phyloP scores from a whole-genome alignment of 2,329 filamentous ascomycete genomes.

The Exophiala bonariae region DNA sequence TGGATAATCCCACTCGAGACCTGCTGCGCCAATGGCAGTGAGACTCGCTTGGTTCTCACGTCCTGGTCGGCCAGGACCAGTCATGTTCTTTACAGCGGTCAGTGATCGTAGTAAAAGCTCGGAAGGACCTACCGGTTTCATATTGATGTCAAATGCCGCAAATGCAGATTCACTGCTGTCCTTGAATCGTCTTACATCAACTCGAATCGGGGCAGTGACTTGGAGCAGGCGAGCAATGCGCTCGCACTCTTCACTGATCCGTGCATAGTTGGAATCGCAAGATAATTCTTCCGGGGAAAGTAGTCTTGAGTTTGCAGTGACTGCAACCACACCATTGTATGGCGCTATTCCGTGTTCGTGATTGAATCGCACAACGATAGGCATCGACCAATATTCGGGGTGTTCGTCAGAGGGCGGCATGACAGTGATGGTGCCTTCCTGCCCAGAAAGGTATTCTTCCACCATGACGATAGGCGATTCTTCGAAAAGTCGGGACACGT shows the following conservation, averaged over 20 bases:
- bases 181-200: conserved; percentile 46
- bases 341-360: conserved; percentile 50
- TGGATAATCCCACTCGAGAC: conserved; percentile 45
- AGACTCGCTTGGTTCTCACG: conserved; percentile 51
- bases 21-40: conserved; percentile 44
- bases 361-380: conserved; percentile 49
- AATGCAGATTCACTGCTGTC: conserved; percentile 35
- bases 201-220: conserved; percentile 46
- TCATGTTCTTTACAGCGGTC: conserved; percentile 41
- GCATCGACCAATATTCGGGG: conserved; percentile 44
- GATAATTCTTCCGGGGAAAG: conserved; percentile 35
- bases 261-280: conserved; percentile 34
- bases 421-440: conserved; percentile 53
- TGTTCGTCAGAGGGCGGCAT: conserved; percentile 46
- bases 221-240: conserved; percentile 40
- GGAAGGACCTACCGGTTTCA: conserved; percentile 47
- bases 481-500: conserved; percentile 36
- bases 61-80: conserved; percentile 48
- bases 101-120: neutral
- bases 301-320: conserved; percentile 48
- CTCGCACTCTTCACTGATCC: conserved; percentile 42
- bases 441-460: conserved; percentile 50
- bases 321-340: conserved; percentile 51
- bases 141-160: conserved; percentile 53
- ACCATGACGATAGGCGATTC: conserved; percentile 44